Evolutionary conservation across 257 asterid species (phyloP).

Genomic region (Plantago major): DNA sequence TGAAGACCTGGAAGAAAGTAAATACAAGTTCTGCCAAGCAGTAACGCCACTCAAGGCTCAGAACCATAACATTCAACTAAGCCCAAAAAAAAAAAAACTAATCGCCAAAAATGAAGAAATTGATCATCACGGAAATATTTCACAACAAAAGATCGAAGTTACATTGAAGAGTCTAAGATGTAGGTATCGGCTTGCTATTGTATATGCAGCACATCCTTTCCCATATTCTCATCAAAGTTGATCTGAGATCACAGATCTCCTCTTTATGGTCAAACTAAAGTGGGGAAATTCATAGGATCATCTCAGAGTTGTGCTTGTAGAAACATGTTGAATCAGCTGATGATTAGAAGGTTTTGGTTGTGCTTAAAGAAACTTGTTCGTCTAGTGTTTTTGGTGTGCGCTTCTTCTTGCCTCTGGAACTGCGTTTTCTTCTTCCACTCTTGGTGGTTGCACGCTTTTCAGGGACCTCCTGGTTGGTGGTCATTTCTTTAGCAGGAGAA

Average conservation of each 20-base stretch:
- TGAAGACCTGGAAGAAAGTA: slow-evolving; percentile 25
- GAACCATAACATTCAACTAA: too few relatives aligned
- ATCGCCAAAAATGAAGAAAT: slow-evolving; percentile 13
- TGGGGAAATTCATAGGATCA: slow-evolving; percentile 31
- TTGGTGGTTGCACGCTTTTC: slow-evolving; percentile 55
- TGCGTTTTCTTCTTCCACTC: slow-evolving; percentile 63
- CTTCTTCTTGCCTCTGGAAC: slow-evolving; percentile 62
- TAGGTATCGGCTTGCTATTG: slow-evolving; percentile 43
- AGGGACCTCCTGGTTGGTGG: slow-evolving; percentile 28
- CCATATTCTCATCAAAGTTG: slow-evolving; percentile 27
- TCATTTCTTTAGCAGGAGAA: slow-evolving; percentile 37
- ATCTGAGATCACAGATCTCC: slow-evolving; percentile 19
- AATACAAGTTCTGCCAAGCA: slow-evolving; percentile 29
- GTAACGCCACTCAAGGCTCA: background rate
- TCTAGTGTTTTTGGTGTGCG: slow-evolving; percentile 46
- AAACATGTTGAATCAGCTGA: slow-evolving; percentile 15
- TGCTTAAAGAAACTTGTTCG: slow-evolving; percentile 42
- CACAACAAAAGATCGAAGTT: slow-evolving; percentile 17
- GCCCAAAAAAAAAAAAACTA: slow-evolving; percentile 18
- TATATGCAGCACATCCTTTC: slow-evolving; percentile 31
- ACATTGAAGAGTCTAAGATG: slow-evolving; percentile 24
- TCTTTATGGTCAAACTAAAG: slow-evolving; percentile 7
- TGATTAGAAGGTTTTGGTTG: slow-evolving; percentile 25
- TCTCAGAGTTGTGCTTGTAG: too few relatives aligned
- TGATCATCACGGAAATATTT: slow-evolving; percentile 19